Evolutionary conservation across 805 yeast genomes (phyloP).

Genomic region (Candida tibetensis): DNA sequence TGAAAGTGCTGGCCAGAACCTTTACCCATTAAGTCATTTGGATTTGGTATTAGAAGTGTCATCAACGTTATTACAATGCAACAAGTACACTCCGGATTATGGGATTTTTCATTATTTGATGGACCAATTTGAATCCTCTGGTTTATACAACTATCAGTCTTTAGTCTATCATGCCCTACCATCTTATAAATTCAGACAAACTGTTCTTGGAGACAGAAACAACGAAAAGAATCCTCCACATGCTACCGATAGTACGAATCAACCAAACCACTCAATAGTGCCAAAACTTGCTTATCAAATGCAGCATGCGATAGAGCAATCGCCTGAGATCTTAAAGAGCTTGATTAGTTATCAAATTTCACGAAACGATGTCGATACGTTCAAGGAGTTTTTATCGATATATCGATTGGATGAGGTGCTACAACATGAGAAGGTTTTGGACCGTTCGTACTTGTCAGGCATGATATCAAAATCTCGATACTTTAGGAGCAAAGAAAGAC

Average conservation of each 20-base stretch:
- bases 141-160: conserved; percentile 25
- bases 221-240: background rate
- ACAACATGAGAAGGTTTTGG: conserved; percentile 19
- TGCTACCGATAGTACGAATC: background rate
- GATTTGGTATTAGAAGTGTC: conserved; percentile 4
- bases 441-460: conserved; percentile 16
- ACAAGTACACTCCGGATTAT: conserved; percentile 22
- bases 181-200: conserved; percentile 17
- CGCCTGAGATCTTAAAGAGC: conserved; percentile 28
- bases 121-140: conserved; percentile 21
- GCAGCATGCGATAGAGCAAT: conserved; percentile 22
- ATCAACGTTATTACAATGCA: conserved; percentile 1
- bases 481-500: conserved; percentile 6
- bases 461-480: conserved; percentile 28
- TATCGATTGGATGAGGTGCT: conserved; percentile 24
- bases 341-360: conserved; percentile 25
- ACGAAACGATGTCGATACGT: conserved; percentile 16
- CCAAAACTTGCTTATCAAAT: conserved; percentile 21
- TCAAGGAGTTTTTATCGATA: conserved; percentile 26
- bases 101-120: conserved; percentile 23
- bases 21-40: too few species aligned
- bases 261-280: background rate
- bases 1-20: too few species aligned
- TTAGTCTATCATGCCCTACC: conserved; percentile 27
- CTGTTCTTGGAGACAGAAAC: conserved; percentile 13